Evolutionary conservation across 2,329 filamentous ascomycete genomes (phyloP).

Genomic region (Knoxdaviesia capensis): DNA sequence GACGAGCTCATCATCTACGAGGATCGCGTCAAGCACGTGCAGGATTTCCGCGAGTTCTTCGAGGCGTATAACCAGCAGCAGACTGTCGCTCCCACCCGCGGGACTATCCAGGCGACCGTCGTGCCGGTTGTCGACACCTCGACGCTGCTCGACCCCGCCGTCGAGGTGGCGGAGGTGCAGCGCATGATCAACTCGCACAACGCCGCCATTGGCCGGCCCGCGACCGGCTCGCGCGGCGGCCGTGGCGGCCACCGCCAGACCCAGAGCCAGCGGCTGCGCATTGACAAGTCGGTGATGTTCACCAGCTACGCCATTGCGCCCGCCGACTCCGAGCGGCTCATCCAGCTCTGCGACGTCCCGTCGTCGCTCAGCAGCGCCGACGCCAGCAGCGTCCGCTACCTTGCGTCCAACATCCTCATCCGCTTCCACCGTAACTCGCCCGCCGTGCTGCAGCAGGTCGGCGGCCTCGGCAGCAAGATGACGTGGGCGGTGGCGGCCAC

Average conservation of each 20-base stretch:
- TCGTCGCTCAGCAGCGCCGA: conserved; percentile 43
- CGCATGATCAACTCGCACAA: conserved; percentile 84
- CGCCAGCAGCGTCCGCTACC: conserved; percentile 54
- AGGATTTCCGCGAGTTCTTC: conserved; percentile 73
- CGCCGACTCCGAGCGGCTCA: conserved; percentile 50
- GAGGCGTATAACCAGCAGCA: conserved; percentile 48
- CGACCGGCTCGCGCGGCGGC: conserved; percentile 8
- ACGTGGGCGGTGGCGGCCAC: conserved; percentile 67
- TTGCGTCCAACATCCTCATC: conserved; percentile 85
- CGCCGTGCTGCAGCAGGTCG: conserved; percentile 63
- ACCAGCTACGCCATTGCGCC: conserved; percentile 73
- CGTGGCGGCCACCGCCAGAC: conserved; percentile 5
- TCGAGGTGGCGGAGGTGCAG: conserved; percentile 69
- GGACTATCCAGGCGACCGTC: conserved; percentile 51
- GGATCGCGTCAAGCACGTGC: conserved; percentile 46
- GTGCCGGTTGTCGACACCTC: conserved; percentile 66
- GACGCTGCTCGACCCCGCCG: conserved; percentile 53
- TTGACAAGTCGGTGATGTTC: conserved; percentile 79
- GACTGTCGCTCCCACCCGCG: conserved; percentile 29
- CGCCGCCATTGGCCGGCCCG: conserved; percentile 18
- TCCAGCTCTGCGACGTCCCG: conserved; percentile 48
- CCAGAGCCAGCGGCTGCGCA: conserved; percentile 29
- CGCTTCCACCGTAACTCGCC: too few species aligned
- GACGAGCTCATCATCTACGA: conserved; percentile 66
- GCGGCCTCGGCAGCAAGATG: conserved; percentile 68